These are phyloP conservation scores for Hagleromyces aurorensis DNA, from an alignment of 805 yeast genomes.

Conservation along the genomic window DNA sequence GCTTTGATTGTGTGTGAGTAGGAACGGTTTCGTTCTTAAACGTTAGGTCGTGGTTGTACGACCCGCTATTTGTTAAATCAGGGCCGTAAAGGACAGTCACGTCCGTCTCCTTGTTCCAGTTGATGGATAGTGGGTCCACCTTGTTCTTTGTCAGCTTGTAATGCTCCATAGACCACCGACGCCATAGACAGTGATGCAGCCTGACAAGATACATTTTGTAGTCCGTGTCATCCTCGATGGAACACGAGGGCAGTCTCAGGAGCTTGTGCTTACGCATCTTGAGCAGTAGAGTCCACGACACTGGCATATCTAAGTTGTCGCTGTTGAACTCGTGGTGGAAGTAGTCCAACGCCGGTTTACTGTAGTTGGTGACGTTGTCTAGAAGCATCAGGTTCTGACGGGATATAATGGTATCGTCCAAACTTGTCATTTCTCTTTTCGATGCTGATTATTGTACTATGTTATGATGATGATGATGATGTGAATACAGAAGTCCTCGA, in stretches of 20 bases:
- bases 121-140: constrained; percentile 73
- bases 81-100: constrained; percentile 97
- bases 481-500: not conserved
- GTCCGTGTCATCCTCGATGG: constrained; percentile 28
- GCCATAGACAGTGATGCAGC: constrained; percentile 82
- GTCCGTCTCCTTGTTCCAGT: constrained; percentile 93
- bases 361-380: constrained; percentile 29
- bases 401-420: constrained; percentile 28
- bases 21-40: too few species aligned
- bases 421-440: constrained; percentile 25
- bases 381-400: constrained; percentile 25
- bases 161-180: constrained; percentile 87
- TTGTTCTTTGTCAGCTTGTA: constrained; percentile 47
- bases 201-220: constrained; percentile 35
- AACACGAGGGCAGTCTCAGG: constrained; percentile 28
- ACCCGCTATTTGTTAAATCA: constrained; percentile 18
- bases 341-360: constrained; percentile 26
- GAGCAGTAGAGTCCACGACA: constrained; percentile 36
- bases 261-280: constrained; percentile 33
- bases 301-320: constrained; percentile 10
- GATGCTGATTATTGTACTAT: not conserved
- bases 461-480: not conserved
- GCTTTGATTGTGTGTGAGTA: too few species aligned
- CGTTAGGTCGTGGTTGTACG: constrained; percentile 1
- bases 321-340: constrained; percentile 19